Evolutionary conservation across 225 moss, liverwort and hornwort genomes (phyloP), one percentile per base, ranked within the genome.

Genomic region (Straminergon stramineum): DNA sequence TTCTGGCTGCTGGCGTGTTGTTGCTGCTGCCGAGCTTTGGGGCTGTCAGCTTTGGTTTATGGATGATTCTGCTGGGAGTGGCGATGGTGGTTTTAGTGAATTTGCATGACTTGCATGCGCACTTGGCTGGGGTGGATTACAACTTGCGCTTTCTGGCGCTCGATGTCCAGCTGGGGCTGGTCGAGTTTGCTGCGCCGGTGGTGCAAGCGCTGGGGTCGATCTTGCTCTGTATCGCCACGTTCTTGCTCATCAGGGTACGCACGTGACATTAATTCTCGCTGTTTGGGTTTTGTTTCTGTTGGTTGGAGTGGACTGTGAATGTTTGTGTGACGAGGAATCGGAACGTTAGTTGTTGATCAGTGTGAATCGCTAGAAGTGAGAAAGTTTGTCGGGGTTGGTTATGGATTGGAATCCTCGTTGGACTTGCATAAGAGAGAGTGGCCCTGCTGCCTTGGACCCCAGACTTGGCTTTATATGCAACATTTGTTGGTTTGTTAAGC

Each of bases 81-180:
- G 93, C 69, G 6, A 7, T 94, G 5, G 61, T 97, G n/a, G 91
- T 93, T 5, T 19, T 92, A 3, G 96, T 94, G 63, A 97, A 97
- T 83, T 67, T 96, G 76, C 97, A 96, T 41, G 97, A 97, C 86
- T 90, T 97, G 75, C 92, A 89, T 55, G 97, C 96, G 16, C 94
- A 96, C 87, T 89, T 96, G 80, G 96, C 94, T 48, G 96, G 96
- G 28, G 93, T 95, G 37, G 95, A 96, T 77, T 96, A 94, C 84
- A 92, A 89, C 65, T 81, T 94, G 37, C 85, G 85, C 27, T 90
- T 94, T 4, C 30, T 96, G 83, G 67, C 93, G 22, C 26, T 89
- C 88, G 96, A 97, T 79, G 68, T 91, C 6, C 97, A 97, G 81
- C 75, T 94, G 53, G 93, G 93, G 71, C 51, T 93, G 28, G 92